Evolutionary conservation across 352 stramenopile species (phyloP).

Genomic region (Globisporangium emineosum): DNA sequence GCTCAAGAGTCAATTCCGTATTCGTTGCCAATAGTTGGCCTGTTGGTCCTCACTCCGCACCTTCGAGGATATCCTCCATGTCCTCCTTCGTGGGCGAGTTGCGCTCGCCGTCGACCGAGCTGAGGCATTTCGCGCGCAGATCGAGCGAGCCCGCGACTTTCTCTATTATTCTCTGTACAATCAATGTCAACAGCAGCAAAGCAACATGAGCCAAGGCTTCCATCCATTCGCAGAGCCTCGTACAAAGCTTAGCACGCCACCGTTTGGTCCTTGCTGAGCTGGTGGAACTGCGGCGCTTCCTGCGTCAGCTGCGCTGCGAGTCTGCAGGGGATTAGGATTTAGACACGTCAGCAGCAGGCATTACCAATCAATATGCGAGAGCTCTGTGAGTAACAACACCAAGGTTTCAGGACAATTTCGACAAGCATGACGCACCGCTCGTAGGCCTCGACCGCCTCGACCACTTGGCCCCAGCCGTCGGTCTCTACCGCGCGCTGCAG

Average conservation of each 20-base stretch:
- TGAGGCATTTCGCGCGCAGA: conserved; percentile 51
- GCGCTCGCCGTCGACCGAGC: conserved; percentile 50
- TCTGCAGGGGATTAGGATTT: conserved; percentile 17
- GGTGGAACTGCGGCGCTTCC: conserved; percentile 35
- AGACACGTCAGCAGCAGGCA: background rate
- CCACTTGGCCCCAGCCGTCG: conserved; percentile 62
- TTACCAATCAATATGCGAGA: background rate
- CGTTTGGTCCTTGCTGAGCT: conserved; percentile 41
- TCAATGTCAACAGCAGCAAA: background rate
- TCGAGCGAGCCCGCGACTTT: conserved; percentile 46
- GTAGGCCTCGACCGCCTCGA: conserved; percentile 78
- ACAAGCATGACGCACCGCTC: conserved; percentile 36
- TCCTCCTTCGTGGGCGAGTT: conserved; percentile 59
- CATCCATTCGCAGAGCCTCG: background rate
- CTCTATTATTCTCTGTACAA: conserved; percentile 26
- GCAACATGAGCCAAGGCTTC: background rate
- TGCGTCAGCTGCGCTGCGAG: conserved; percentile 35
- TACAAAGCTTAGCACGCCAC: conserved; percentile 5
- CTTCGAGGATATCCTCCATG: conserved; percentile 56
- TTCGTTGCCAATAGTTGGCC: background rate
- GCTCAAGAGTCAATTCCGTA: background rate
- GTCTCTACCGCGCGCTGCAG: conserved; percentile 60
- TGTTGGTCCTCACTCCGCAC: no score
- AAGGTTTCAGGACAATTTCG: background rate
- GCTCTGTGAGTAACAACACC: background rate